phyloP scores from a whole-genome alignment of 1,284 basidiomycete genomes.

The Boletellus sp. region DNA sequence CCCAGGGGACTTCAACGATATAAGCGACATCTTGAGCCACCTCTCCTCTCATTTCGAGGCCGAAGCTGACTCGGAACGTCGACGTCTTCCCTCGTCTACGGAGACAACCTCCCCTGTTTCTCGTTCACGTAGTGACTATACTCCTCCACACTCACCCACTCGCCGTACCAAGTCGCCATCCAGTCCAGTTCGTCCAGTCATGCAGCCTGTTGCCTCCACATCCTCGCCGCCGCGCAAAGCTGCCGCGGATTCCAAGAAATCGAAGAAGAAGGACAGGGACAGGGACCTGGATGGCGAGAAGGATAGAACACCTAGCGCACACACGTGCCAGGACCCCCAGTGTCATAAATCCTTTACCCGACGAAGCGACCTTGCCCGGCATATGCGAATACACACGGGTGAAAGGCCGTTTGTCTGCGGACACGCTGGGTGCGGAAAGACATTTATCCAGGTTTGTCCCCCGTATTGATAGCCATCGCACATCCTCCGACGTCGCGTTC shows the following conservation, averaged over 20 bases:
- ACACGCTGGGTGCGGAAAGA: conserved; percentile 73
- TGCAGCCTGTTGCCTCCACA: conserved; percentile 34
- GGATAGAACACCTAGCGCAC: conserved; percentile 33
- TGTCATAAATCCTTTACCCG: conserved; percentile 75
- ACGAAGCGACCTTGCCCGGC: conserved; percentile 70
- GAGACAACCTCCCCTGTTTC: conserved; percentile 31
- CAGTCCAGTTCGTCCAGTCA: conserved; percentile 35
- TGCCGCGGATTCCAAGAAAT: conserved; percentile 33
- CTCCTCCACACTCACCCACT: conserved; percentile 21
- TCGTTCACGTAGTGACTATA: conserved; percentile 28
- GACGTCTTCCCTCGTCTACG: conserved; percentile 24
- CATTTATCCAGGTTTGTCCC: conserved; percentile 72
- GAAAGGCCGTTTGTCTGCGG: conserved; percentile 79
- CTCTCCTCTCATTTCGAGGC: conserved; percentile 65
- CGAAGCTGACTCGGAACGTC: conserved; percentile 43
- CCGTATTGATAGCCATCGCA: conserved; percentile 1
- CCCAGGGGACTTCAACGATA: conserved; percentile 59
- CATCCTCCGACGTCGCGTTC: conserved; percentile 15
- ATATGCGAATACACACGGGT: conserved; percentile 86
- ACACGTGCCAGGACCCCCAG: conserved; percentile 59
- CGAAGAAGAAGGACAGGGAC: conserved; percentile 39
- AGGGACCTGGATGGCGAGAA: conserved; percentile 33
- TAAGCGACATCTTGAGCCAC: conserved; percentile 71
- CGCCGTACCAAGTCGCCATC: conserved; percentile 21
- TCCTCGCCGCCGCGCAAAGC: conserved; percentile 25